These are phyloP conservation scores for Borealophlyctis nickersoniae DNA, from an alignment of 192 early-diverging fungal genomes.

Conservation along the genomic window DNA sequence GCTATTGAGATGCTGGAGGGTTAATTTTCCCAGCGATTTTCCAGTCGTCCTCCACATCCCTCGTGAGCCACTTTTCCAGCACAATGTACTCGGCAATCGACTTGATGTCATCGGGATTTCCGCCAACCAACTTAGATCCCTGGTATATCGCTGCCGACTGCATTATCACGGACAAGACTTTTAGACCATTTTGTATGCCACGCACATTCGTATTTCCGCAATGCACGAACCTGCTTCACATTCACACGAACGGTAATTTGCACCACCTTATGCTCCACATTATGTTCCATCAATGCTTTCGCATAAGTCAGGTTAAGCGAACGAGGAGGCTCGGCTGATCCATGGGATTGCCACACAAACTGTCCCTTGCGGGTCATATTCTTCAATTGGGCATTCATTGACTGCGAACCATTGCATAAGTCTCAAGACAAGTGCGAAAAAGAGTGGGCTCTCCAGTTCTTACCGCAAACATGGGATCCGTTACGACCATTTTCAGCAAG, in stretches of 20 bases:
- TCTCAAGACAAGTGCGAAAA: background rate
- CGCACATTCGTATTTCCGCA: background rate
- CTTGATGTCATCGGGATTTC: conserved; percentile 17
- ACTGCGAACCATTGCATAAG: background rate
- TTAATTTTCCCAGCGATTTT: conserved; percentile 12
- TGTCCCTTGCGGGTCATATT: background rate
- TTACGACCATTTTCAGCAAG: conserved; percentile 4
- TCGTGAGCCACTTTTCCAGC: conserved; percentile 15
- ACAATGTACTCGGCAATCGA: conserved; percentile 20
- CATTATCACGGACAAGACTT: too few relatives aligned
- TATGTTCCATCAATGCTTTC: conserved; percentile 17
- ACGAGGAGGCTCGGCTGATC: background rate
- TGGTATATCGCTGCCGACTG: conserved; percentile 21
- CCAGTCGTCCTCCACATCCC: conserved; percentile 1
- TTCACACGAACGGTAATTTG: conserved; percentile 20
- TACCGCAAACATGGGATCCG: conserved; percentile 25
- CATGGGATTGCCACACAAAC: conserved; percentile 21
- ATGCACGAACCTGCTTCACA: conserved; percentile 20
- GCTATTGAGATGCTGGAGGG: conserved; percentile 5
- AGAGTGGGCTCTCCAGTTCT: background rate
- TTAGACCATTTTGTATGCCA: background rate
- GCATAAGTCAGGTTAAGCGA: conserved; percentile 9
- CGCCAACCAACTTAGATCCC: conserved; percentile 6
- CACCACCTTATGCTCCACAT: conserved; percentile 7
- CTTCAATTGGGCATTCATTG: conserved; percentile 15